Percentiles rank a stretch among this genome's conserved stretches.
These are phyloP conservation scores for Populus davidiana DNA, from an alignment of 345 rosid species.

Conservation along the genomic window DNA sequence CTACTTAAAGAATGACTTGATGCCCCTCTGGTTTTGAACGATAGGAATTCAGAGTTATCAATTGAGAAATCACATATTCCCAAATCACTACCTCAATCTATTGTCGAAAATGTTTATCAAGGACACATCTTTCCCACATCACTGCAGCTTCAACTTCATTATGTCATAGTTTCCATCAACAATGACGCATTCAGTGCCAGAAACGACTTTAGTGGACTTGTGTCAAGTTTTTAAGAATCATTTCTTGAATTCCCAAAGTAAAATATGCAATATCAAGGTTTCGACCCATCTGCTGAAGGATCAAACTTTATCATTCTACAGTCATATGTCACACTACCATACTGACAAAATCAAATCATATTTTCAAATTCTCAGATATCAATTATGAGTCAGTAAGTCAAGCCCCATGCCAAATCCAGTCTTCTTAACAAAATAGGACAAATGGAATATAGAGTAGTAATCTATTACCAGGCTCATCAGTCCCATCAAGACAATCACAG, in stretches of 20 bases:
- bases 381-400: background rate
- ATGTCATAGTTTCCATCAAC: background rate
- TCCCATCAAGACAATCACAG: conserved; percentile 93
- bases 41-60: background rate
- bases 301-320: background rate
- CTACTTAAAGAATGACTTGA: background rate
- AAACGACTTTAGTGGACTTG: background rate
- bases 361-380: background rate
- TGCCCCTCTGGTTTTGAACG: background rate
- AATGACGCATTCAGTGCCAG: background rate
- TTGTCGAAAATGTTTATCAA: background rate
- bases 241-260: background rate
- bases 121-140: background rate
- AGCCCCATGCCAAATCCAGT: background rate
- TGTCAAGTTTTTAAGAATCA: background rate
- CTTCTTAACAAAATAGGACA: background rate
- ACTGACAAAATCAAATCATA: background rate
- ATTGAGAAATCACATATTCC: background rate
- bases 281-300: background rate
- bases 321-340: background rate
- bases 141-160: background rate
- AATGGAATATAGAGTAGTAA: background rate
- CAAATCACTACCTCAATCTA: background rate
- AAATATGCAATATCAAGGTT: background rate
- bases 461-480: conserved; percentile 83